Base-by-base conservation (phyloP, 2,329 filamentous ascomycete genomes). In the Fusarium sp. region DNA sequence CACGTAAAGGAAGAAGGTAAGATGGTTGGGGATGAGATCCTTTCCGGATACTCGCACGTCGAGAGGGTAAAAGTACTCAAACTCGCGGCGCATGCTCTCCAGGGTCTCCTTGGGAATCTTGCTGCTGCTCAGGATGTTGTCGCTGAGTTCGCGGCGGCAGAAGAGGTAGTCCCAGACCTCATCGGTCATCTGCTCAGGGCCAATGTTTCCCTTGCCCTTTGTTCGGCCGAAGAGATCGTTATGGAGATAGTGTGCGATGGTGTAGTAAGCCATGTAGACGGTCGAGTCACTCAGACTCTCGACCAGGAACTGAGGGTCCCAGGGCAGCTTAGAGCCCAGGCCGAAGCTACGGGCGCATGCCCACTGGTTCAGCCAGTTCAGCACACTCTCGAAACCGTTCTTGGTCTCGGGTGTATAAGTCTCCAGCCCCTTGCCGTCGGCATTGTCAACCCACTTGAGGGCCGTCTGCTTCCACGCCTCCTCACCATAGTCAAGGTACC, bases 151-250 rank as follows among this genome's bases (percentile, higher is more conserved):
- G 20, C 91, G 90, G 66, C 94, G 91, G 81, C 90, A 92, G 86
- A 98, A 98, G 76, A 98, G 86, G 81, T 97, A 98, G 84, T 99
- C 96, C 95, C 95, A 99, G 56, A 98, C 94, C 78, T 97, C 95
- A 75, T 98, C 95, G 10, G 89, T 95, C 93, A 98, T 95, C 84
- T 98, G 95, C 67, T 97, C 94, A 1, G 95, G 87, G 50, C 88
- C 90, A 75, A 98, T 89, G 72, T 92, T 90, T 62, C 91, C 87
- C 37, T 89, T 80, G 73, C 94, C 95, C 75, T 90, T 88, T 54
- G 90, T 88, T 77, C 91, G 90, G 62, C 97, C 97, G 76, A 95
- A 98, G 70, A 97, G 91, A 78, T 98, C 97, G 61, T 90, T 91
- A 85, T 98, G 95, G 35, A 98, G 89, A 81, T 84, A 89, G 76